phyloP scores from a whole-genome alignment of 2,329 filamentous ascomycete species.

The Cladosporium velox region DNA sequence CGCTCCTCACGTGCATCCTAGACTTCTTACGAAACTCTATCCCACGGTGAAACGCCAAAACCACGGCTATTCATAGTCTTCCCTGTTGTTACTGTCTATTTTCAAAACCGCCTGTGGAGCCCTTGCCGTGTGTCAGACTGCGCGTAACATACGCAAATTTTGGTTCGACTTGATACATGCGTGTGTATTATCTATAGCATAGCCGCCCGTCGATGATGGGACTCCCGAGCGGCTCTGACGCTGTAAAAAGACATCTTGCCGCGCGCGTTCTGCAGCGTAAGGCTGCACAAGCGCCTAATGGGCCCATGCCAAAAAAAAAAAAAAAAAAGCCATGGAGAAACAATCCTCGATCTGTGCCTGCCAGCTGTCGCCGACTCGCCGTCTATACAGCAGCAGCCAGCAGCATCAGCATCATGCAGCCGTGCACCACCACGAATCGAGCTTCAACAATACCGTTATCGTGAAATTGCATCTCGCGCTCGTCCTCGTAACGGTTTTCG shows the following conservation, averaged over 20 bases:
- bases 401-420: neutral
- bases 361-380: neutral
- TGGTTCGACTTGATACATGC: neutral
- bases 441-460: neutral
- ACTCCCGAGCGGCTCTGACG: neutral
- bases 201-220: neutral
- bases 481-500: neutral
- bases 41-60: slow-evolving; percentile 14
- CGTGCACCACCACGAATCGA: slow-evolving; percentile 1
- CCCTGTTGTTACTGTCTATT: neutral
- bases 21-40: slow-evolving; percentile 1
- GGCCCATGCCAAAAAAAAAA: slow-evolving; percentile 5
- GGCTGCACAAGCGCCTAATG: slow-evolving; percentile 6
- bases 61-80: slow-evolving; percentile 3
- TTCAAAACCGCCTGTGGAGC: slow-evolving; percentile 1
- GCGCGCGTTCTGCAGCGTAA: slow-evolving; percentile 4
- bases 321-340: neutral
- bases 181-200: neutral
- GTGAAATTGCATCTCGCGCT: slow-evolving; percentile 14
- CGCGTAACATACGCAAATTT: neutral
- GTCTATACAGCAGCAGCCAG: neutral
- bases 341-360: neutral
- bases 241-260: slow-evolving; percentile 1
- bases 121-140: neutral
- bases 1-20: slow-evolving; percentile 17